Evolutionary conservation across 805 yeast genomes (phyloP), one percentile per base, ranked within the genome.

Genomic region (Starmera pachycereana): DNA sequence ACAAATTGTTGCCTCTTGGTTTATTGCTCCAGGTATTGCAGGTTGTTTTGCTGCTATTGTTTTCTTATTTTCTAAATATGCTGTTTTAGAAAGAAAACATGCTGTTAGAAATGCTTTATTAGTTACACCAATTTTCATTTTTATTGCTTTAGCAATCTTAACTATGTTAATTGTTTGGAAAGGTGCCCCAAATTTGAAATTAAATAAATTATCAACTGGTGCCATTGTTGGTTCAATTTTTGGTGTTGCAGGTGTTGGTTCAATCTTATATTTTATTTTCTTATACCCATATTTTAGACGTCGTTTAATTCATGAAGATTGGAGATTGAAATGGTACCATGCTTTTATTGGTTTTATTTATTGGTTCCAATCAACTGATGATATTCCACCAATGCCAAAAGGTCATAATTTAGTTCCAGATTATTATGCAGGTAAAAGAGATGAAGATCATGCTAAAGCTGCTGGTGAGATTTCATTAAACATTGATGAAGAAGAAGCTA

Each of bases 101-200:
- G 66, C 72, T 28, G 52, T 78, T 39, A 69, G 71, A 58, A 68
- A 73, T 47, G 87, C 79, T 4, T 64, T 83, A 47, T 32, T 66
- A 8, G 54, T 76, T 35, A 76, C 77, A 46, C 89, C 88, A 10
- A 39, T 69, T 19, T 68, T 80, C 55, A 81, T 81, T 16, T 79
- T 72, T 47, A 53, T 66, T 32, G 72, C 85, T 19, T 76, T 78
- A 42, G 57, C 78, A 33, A 69, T 81, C 37, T 67, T 82, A 50
- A 78, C 88, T 43, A 80, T 83, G 83, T 69, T 81, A 59, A 76
- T 82, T 54, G 85, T 78, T 32, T 80, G 85, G 84, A 81, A 82
- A 57, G 89, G 88, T 51, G 80, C 89, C 40, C 87, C 89, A 51
- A 70, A 71, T 47, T 69, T 81, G 50, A 62, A 74, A 25, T 65